Base-by-base conservation (phyloP, 2,329 filamentous ascomycete species). In the Claviceps arundinis region DNA sequence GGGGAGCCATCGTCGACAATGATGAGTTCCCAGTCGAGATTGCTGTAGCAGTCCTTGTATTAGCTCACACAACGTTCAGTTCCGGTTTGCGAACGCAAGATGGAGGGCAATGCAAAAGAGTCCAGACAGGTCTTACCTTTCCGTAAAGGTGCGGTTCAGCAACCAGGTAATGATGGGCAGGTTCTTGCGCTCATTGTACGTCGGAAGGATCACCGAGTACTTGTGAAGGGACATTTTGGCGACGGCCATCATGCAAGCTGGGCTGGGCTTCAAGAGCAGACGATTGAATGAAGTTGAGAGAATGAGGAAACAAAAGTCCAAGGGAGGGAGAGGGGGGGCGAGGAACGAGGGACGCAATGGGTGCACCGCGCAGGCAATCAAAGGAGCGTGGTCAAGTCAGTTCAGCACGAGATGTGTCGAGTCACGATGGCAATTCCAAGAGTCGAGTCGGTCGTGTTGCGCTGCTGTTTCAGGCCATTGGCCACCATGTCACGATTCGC, bases 1-100 rank as follows among this genome's bases (percentile, higher is more conserved):
- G 93, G 93, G 53, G 89, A 95, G 71, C 87, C 93, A 70, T 98
- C 94, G 79, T 98, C 93, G 68, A 98, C 87, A 68, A 98, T 93
- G 68, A 98, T 85, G 67, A 98, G 78, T 74, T 98, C 90, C 88
- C 89, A 98, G 70, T 97, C 85, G 63, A 98, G 80, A 49, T 93
- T 86, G 65, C 91, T 95, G 46, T 11, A 14, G 5, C 13, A 5
- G 19, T 14, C 13, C 16, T 17, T 16, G 22, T 13, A 17, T 46
- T 34, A 44, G 42, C 42, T n/a, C 40, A 19, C 17, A 42, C 40
- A 22, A 22, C 13, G 38, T 42, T 13, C 17, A 11, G 38, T 42
- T 9, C 8, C 1, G 4, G 9, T 19, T 17, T 19, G 17, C 13
- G 2, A 26, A 19, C 14, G 19, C 17, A 13, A 37, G 24, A 46